Evolutionary conservation across 306 rosid genomes (phyloP), one percentile per base, ranked within the genome.

Genomic region (Nissolia schottii): DNA sequence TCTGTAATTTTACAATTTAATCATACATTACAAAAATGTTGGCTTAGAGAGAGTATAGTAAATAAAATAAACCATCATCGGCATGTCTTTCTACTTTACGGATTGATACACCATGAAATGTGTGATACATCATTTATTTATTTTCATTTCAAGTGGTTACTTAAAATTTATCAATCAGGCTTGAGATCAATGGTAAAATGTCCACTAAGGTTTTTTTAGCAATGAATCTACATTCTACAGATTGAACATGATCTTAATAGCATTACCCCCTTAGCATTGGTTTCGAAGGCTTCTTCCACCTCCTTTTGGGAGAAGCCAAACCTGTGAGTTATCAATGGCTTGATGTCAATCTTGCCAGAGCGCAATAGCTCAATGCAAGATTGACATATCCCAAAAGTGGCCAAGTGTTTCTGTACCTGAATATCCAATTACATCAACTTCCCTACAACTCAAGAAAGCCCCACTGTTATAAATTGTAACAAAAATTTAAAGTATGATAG

Each of bases 331-430:
- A 83, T 79, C 23, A 83, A 32, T 7, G 84, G 84, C 79, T 76
- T 83, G 8, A 83, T 71, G 54, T 79, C 84, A 29, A 83, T 67
- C 77, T 71, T 83, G 8, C 84, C 77, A 7, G 77, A 60, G 59
- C 73, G 51, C 65, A 83, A 38, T 49, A 83, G 37, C 67, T 83
- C 87, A 9, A 83, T 68, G 84, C 87, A 76, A 48, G n/a, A n/a
- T n/a, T n/a, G n/a, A n/a, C n/a, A n/a, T n/a, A n/a, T n/a, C n/a
- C n/a, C n/a, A n/a, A n/a, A 37, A 83, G 70, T 0, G 87, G 87
- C 82, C 87, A 83, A 27, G 84, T 83, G 51, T 83, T 79, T 66
- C 77, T 71, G 35, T 83, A 83, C 34, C 87, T 70, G 70, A 79
- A 83, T 66, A 83, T 49, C 87, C 87, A 25, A 76, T 72, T 9